These are phyloP conservation scores for Phytophthora uliginosa DNA, from an alignment of 352 stramenopile species.

Conservation along the genomic window DNA sequence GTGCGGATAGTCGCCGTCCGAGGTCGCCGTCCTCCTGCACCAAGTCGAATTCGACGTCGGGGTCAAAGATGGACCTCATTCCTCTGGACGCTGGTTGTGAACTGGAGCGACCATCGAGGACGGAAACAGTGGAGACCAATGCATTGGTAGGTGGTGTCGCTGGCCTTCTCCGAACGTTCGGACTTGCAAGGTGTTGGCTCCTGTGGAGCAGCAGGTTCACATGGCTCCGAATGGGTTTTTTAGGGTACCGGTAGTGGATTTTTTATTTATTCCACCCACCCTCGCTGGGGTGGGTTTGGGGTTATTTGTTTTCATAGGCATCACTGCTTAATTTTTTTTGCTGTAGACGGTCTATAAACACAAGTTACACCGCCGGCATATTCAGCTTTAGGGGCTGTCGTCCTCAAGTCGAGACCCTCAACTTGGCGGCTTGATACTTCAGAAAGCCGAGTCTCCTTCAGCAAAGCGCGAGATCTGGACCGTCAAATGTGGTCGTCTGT, in stretches of 20 bases:
- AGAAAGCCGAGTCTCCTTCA: constrained; percentile 6
- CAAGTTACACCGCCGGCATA: background rate
- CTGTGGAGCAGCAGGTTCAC: constrained; percentile 3
- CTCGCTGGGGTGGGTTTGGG: too few relatives aligned
- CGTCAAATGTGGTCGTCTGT: constrained; percentile 14
- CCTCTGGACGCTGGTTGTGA: constrained; percentile 1
- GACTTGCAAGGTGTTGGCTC: background rate
- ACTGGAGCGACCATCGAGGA: constrained; percentile 17
- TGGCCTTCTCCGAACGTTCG: constrained; percentile 28
- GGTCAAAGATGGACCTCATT: constrained; percentile 28
- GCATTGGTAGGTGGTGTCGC: constrained; percentile 9
- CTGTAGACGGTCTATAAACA: constrained; percentile 6
- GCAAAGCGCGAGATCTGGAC: constrained; percentile 21
- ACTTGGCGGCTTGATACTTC: constrained; percentile 11
- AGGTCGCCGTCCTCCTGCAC: constrained; percentile 18
- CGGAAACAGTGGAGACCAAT: constrained; percentile 6
- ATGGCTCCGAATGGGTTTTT: background rate
- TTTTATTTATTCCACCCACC: too few relatives aligned
- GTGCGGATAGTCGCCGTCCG: constrained; percentile 43
- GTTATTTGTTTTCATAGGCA: too few relatives aligned
- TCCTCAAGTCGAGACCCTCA: background rate
- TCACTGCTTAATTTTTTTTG: background rate
- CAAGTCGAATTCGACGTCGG: constrained; percentile 10
- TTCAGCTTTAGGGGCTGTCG: background rate
- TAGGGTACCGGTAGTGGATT: too few relatives aligned